Percentiles rank a stretch among this genome's conserved stretches.
Evolutionary conservation across 1,284 basidiomycete species (phyloP).

Genomic region (Boletus smithii): DNA sequence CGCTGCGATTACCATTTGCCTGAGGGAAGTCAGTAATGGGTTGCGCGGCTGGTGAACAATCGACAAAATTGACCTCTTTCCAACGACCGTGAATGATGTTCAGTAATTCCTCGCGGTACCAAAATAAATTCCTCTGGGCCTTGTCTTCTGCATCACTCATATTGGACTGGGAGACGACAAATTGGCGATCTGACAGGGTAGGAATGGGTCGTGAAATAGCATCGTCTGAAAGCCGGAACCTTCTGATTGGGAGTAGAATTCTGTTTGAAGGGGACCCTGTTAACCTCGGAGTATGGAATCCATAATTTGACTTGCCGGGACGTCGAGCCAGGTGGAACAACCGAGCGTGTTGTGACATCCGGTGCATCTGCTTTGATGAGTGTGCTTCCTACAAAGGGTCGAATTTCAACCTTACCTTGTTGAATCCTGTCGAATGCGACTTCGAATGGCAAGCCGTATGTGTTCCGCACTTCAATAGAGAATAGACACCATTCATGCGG

Average conservation of each 20-base stretch:
- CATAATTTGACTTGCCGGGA: constrained; percentile 52
- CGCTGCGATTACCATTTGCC: constrained; percentile 72
- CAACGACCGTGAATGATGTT: constrained; percentile 66
- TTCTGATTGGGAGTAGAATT: constrained; percentile 75
- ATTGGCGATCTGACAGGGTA: constrained; percentile 84
- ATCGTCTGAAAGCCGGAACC: constrained; percentile 60
- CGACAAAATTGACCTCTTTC: constrained; percentile 63
- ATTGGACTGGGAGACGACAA: constrained; percentile 77
- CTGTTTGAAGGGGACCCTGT: constrained; percentile 39
- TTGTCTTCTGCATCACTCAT: constrained; percentile 59
- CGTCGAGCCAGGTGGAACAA: constrained; percentile 82
- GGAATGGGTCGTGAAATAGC: constrained; percentile 71
- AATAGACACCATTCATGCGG: constrained; percentile 79
- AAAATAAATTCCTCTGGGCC: constrained; percentile 78
- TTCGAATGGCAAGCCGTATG: constrained; percentile 86
- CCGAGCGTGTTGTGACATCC: constrained; percentile 47
- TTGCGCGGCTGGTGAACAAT: background rate
- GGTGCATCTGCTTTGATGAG: constrained; percentile 37
- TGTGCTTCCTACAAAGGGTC: background rate
- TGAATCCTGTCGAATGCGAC: constrained; percentile 70
- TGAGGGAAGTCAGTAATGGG: constrained; percentile 31
- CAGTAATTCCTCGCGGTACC: constrained; percentile 89
- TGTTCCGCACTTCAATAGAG: constrained; percentile 83
- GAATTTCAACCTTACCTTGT: constrained; percentile 44
- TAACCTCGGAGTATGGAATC: constrained; percentile 1